Percentiles rank a stretch among this genome's conserved stretches.
These are phyloP conservation scores for Mitragyna speciosa DNA, from an alignment of 257 asterid genomes.

Conservation along the genomic window DNA sequence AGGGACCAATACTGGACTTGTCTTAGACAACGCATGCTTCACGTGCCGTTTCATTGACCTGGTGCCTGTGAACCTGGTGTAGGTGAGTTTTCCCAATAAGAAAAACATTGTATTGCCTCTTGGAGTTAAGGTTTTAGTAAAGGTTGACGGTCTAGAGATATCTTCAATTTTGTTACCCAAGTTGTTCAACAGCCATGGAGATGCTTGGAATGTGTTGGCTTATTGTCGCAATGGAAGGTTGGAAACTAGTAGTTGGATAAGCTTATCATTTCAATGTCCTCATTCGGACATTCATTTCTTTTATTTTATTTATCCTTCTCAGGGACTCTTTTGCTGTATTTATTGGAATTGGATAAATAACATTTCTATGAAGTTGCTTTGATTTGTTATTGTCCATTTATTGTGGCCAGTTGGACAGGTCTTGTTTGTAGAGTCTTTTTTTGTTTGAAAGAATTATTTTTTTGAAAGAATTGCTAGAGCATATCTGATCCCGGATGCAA, in stretches of 20 bases:
- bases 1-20: constrained; percentile 7
- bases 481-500: background rate
- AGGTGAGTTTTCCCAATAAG: constrained; percentile 20
- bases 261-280: background rate
- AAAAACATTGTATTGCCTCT: background rate
- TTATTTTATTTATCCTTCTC: background rate
- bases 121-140: background rate
- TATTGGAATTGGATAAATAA: background rate
- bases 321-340: background rate
- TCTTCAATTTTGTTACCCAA: background rate
- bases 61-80: constrained; percentile 34
- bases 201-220: background rate
- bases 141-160: background rate
- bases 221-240: background rate
- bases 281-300: background rate
- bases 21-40: constrained; percentile 19
- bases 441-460: background rate
- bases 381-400: background rate
- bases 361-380: background rate
- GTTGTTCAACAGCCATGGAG: background rate
- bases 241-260: background rate
- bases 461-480: background rate
- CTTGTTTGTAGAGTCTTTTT: background rate
- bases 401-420: too few relatives aligned
- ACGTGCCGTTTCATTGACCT: constrained; percentile 29